Percentiles rank a stretch among this genome's conserved stretches.
Conservation (phyloP, 2,329 filamentous ascomycete species). For the Tolypocladium album region DNA sequence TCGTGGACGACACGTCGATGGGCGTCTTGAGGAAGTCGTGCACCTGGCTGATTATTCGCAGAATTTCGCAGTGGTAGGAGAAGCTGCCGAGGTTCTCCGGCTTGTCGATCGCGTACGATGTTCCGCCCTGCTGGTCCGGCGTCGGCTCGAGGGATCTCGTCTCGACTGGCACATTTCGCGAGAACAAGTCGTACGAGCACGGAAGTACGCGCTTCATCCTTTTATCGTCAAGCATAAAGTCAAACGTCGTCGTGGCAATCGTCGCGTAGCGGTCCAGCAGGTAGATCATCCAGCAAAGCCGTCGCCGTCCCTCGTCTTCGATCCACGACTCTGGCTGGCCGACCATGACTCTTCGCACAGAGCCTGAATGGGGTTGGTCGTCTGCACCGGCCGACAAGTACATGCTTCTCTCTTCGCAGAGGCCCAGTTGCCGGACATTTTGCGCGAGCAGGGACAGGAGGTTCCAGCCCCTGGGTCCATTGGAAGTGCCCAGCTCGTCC, state of each 20-base stretch:
- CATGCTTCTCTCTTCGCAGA: slow-evolving; percentile 27
- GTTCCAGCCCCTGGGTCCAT: slow-evolving; percentile 31
- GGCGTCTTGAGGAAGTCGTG: slow-evolving; percentile 30
- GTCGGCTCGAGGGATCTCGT: slow-evolving; percentile 20
- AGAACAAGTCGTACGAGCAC: slow-evolving; percentile 33
- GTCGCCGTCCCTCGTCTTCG: slow-evolving; percentile 30
- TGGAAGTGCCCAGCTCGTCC: slow-evolving; percentile 30
- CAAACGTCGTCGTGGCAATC: slow-evolving; percentile 27
- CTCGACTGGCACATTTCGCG: slow-evolving; percentile 30
- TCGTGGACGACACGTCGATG: slow-evolving; percentile 25
- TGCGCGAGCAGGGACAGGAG: slow-evolving; percentile 26
- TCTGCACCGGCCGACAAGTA: slow-evolving; percentile 22
- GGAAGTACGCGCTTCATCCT: slow-evolving; percentile 29
- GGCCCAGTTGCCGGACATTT: slow-evolving; percentile 25
- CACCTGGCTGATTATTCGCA: slow-evolving; percentile 29
- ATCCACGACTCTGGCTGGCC: slow-evolving; percentile 30
- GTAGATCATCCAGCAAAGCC: slow-evolving; percentile 34
- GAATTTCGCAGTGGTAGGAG: slow-evolving; percentile 33
- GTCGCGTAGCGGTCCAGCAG: slow-evolving; percentile 32
- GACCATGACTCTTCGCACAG: slow-evolving; percentile 21
- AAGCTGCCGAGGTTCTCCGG: slow-evolving; percentile 33
- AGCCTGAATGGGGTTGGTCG: slow-evolving; percentile 21
- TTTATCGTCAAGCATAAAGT: slow-evolving; percentile 29
- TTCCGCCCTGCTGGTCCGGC: slow-evolving; percentile 12
- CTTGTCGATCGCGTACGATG: slow-evolving; percentile 21